Evolutionary conservation across 768 basidiomycete genomes (phyloP), one percentile per base, ranked within the genome.

Genomic region (Trametes elegans): DNA sequence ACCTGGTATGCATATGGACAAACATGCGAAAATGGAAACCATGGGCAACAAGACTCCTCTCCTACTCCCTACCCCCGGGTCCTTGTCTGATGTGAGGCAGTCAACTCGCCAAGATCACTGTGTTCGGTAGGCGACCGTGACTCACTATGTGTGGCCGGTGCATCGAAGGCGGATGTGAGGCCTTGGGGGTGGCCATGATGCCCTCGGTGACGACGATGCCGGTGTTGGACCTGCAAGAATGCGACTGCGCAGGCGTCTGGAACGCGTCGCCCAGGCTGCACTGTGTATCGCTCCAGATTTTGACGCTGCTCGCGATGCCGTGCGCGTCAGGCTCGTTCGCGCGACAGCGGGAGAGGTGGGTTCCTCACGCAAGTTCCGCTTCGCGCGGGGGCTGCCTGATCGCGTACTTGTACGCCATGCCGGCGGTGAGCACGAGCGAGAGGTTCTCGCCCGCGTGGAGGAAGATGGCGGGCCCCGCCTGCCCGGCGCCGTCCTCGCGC

Each of bases 341-440:
- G n/a, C n/a, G n/a, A n/a, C n/a, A n/a, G n/a, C n/a, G n/a, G n/a
- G n/a, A 57, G 10, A 41, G 39, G 23, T 5, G 5, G 27, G 24
- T 55, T 47, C 73, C 79, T 64, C 68, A 81, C 80, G 74, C 74
- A 58, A 81, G 68, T 41, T 72, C 71, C 28, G 70, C 74, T 62
- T 74, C 73, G 28, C 68, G 68, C 10, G 61, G 68, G 46, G 66
- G 55, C 58, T 77, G 75, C 52, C 71, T 71, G 31, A 80, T 61
- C 8, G 70, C 70, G 62, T 82, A 83, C 49, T 72, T 71, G 66
- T 82, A 82, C 36, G 69, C 70, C 39, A 68, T 58, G 34, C 80
- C 80, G 23, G 81, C 78, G 50, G 73, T 73, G 43, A 81, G 71
- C 35, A 81, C 75, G 57, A 81, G 66, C 28, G 77, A 75, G 19